Percentiles rank a stretch among this genome's conserved stretches.
These are phyloP conservation scores for Pleoardoris graminearum DNA, from an alignment of 2,329 filamentous ascomycete species.

Conservation along the genomic window DNA sequence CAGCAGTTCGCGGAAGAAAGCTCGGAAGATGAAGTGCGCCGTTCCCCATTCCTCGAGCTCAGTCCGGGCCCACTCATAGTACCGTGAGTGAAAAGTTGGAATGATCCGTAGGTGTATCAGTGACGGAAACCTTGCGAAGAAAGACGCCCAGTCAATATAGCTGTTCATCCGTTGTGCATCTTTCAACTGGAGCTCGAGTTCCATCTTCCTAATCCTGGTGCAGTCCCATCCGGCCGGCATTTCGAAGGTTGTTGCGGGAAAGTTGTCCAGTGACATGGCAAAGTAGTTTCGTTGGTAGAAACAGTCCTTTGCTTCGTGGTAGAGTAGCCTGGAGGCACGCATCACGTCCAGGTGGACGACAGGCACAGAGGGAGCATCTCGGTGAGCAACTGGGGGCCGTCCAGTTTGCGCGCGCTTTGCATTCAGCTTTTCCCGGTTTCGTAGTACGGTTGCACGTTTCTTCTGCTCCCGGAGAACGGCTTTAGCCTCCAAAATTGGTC, in stretches of 20 bases:
- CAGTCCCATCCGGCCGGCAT: slow-evolving; percentile 32
- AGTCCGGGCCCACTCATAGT: slow-evolving; percentile 33
- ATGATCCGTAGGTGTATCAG: slow-evolving; percentile 30
- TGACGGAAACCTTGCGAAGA: slow-evolving; percentile 27
- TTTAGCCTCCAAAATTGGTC: slow-evolving; percentile 29
- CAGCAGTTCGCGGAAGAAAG: slow-evolving; percentile 34
- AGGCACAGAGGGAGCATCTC: slow-evolving; percentile 19
- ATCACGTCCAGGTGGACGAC: slow-evolving; percentile 28
- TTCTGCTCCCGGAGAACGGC: slow-evolving; percentile 30
- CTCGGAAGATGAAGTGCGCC: slow-evolving; percentile 32
- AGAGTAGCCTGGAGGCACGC: slow-evolving; percentile 23
- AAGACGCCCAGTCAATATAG: slow-evolving; percentile 35
- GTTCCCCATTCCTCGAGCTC: slow-evolving; percentile 28
- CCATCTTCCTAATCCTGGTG: slow-evolving; percentile 26
- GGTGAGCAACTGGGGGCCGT: slow-evolving; percentile 21
- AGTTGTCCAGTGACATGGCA: slow-evolving; percentile 31
- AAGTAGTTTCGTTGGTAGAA: slow-evolving; percentile 37
- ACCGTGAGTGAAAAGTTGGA: slow-evolving; percentile 31
- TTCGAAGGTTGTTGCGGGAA: slow-evolving; percentile 25
- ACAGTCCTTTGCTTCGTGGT: slow-evolving; percentile 30
- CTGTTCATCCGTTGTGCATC: slow-evolving; percentile 38
- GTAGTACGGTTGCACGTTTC: slow-evolving; percentile 25
- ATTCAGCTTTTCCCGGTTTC: slow-evolving; percentile 29
- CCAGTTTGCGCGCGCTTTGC: slow-evolving; percentile 26
- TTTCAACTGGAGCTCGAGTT: slow-evolving; percentile 35